phyloP scores from a whole-genome alignment of 495 filamentous ascomycete genomes.

The Penicillium mononematosum region DNA sequence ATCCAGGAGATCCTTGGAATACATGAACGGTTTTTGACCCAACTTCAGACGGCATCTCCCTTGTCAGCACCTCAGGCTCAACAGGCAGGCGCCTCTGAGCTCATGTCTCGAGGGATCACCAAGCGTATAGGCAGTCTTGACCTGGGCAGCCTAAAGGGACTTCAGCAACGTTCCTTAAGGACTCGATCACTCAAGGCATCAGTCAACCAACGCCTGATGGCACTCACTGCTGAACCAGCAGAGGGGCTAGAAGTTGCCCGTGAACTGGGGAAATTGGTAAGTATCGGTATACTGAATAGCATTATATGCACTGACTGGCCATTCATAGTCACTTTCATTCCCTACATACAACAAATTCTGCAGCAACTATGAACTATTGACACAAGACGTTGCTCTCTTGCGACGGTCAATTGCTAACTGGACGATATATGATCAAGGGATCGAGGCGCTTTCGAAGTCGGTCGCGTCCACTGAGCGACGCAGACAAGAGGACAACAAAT shows the following conservation, averaged over 20 bases:
- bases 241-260: conserved; percentile 73
- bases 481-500: conserved; percentile 63
- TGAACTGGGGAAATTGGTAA: conserved; percentile 73
- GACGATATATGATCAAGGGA: conserved; percentile 77
- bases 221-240: conserved; percentile 64
- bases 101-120: conserved; percentile 20
- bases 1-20: conserved; percentile 43
- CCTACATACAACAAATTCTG: conserved; percentile 86
- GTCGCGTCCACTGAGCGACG: conserved; percentile 67
- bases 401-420: conserved; percentile 72
- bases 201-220: conserved; percentile 29
- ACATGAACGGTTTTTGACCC: conserved; percentile 43
- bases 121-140: conserved; percentile 28
- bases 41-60: conserved; percentile 34
- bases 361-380: conserved; percentile 79
- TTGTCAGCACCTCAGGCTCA: conserved; percentile 24
- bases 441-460: conserved; percentile 80
- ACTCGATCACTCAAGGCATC: conserved; percentile 29
- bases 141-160: conserved; percentile 26
- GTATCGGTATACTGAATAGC: conserved; percentile 9
- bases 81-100: conserved; percentile 21
- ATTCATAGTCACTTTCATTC: conserved; percentile 69
- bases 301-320: conserved; percentile 1
- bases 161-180: conserved; percentile 34
- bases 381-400: conserved; percentile 68